Conservation (phyloP, 495 filamentous ascomycete species). For the Xylona heveae region DNA sequence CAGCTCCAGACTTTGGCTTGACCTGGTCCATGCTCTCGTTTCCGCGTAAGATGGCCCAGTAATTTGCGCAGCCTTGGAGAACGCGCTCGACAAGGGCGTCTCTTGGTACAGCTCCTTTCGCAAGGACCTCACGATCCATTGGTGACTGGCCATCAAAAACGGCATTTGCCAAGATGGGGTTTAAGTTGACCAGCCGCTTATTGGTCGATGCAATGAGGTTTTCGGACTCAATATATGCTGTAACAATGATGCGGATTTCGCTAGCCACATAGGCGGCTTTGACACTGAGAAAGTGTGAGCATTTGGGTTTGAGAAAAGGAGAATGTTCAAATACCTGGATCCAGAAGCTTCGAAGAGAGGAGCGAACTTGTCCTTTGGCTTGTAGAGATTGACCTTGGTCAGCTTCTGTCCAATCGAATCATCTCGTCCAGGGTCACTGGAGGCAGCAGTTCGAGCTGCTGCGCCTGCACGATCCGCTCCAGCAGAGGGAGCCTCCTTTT, state of each 20-base stretch:
- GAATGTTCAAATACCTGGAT: conserved; percentile 9
- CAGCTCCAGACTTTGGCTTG: conserved; percentile 40
- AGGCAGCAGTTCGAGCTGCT: too few species aligned
- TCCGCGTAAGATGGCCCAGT: conserved; percentile 35
- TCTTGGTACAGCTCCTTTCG: conserved; percentile 35
- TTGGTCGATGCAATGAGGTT: conserved; percentile 28
- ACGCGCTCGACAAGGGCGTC: conserved; percentile 42
- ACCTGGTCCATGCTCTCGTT: conserved; percentile 23
- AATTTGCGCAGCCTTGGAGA: conserved; percentile 25
- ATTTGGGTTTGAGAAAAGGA: conserved; percentile 10
- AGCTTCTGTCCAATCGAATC: conserved; percentile 34
- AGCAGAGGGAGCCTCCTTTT: conserved; percentile 23
- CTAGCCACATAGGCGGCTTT: conserved; percentile 21
- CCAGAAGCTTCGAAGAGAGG: conserved; percentile 30
- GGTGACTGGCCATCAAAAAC: conserved; percentile 28
- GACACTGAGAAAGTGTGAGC: conserved; percentile 3
- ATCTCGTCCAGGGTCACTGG: conserved; percentile 23
- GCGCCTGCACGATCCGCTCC: too few species aligned
- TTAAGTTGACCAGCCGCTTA: conserved; percentile 39
- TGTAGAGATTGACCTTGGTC: conserved; percentile 29
- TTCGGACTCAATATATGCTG: conserved; percentile 26
- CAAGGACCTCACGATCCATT: conserved; percentile 32
- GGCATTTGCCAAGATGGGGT: conserved; percentile 39
- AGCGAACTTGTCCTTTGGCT: conserved; percentile 31
- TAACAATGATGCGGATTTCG: conserved; percentile 32